Base-by-base conservation (phyloP, 2,329 filamentous ascomycete genomes). In the Aschersonia sp. region DNA sequence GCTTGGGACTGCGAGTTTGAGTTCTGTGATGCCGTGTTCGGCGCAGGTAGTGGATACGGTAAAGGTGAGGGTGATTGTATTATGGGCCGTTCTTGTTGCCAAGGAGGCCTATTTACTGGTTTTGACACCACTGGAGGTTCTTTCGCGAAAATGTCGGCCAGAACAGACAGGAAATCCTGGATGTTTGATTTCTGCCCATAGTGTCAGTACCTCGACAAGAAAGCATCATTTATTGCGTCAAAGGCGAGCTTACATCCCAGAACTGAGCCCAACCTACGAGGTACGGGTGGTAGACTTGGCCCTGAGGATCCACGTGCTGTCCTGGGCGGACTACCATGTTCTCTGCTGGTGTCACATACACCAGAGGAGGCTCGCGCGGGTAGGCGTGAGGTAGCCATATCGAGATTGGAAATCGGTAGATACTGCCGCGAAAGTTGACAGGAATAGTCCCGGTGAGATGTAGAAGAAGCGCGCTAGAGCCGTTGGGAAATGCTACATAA, bases 301-400 rank as follows among this genome's bases (percentile, higher is more conserved):
- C 92, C 58, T 97, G 90, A 5, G 86, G 81, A 59, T 92, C 88
- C 50, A 98, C 88, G 69, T 98, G 88, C 61, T 98, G 92, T 1
- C 92, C 92, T 1, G 89, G 87, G 22, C 90, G 77, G 41, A 98
- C 83, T 54, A 84, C 68, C 87, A 98, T 97, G 53, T 81, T 84
- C 54, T 86, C 83, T 5, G 85, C 87, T 3, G 92, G 89, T 6
- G 81, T 89, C 41, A 97, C 87, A 63, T 95, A 97, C 49, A 84
- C 79, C 44, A 97, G 75, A 1, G 92, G 92, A 1, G 87, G 74
- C 57, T 94, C 87, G 52, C 79, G 74, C 1, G 92, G 92, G 62
- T 97, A 98, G 47, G 80, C 77, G 60, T 94, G 87, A 4, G 92
- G 92, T 43, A 97, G 74, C 90, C 92, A 97, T 76, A 97, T 66